phyloP scores from a whole-genome alignment of 495 filamentous ascomycete species.

The Aspergillus sclerotioniger region DNA sequence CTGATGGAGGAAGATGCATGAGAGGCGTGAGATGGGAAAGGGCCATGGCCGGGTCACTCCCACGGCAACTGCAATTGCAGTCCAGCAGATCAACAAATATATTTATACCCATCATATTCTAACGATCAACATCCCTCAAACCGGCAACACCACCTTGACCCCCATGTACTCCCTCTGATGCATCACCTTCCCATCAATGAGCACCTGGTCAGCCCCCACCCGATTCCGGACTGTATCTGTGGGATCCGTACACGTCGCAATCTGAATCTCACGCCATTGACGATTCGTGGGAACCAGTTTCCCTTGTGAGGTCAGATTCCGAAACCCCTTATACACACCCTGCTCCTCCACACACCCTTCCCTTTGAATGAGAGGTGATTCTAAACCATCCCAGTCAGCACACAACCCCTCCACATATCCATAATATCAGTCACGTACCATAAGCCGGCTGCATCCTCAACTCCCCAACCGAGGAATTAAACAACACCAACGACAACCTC shows the following conservation, averaged over 20 bases:
- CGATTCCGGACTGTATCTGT: conserved; percentile 35
- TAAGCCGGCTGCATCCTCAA: conserved; percentile 33
- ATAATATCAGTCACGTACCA: conserved; percentile 19
- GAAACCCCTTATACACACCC: conserved; percentile 41
- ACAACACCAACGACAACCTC: conserved; percentile 42
- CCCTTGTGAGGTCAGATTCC: conserved; percentile 31
- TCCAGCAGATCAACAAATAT: too few relatives aligned
- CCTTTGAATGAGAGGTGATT: conserved; percentile 38
- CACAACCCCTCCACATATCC: too few relatives aligned
- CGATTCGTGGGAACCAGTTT: conserved; percentile 38
- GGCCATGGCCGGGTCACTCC: too few relatives aligned
- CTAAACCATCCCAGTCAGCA: too few relatives aligned
- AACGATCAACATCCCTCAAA: too few relatives aligned
- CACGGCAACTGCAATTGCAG: too few relatives aligned
- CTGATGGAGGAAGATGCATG: too few relatives aligned
- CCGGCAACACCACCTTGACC: conserved; percentile 41
- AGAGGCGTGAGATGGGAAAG: too few relatives aligned
- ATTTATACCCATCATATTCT: too few relatives aligned
- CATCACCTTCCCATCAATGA: conserved; percentile 43
- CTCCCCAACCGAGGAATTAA: conserved; percentile 41
- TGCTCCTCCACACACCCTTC: conserved; percentile 42
- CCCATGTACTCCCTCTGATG: conserved; percentile 45
- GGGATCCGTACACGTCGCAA: conserved; percentile 39
- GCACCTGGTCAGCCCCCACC: conserved; percentile 35
- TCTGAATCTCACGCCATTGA: conserved; percentile 43